Percentiles rank a stretch among this genome's conserved stretches.
phyloP scores from a whole-genome alignment of 768 basidiomycete species.

The Rhodotorula taiwanensis region DNA sequence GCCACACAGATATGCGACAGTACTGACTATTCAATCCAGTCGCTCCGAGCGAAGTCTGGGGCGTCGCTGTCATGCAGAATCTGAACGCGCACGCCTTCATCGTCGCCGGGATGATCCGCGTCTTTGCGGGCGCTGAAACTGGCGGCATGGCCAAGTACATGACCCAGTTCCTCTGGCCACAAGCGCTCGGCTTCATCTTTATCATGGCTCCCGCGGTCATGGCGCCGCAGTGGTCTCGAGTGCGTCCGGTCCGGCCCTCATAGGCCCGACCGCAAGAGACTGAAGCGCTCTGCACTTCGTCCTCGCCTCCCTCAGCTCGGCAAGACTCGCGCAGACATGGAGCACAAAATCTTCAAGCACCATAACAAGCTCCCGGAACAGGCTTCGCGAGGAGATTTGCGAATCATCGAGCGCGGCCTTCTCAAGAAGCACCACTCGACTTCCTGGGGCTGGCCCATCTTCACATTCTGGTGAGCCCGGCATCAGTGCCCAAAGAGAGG shows the following conservation, averaged over 20 bases:
- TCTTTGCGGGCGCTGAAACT: neutral
- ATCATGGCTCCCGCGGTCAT: slow-evolving; percentile 11
- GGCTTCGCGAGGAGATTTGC: neutral
- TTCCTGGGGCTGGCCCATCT: neutral
- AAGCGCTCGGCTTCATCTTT: slow-evolving; percentile 6
- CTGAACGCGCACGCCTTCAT: slow-evolving; percentile 11
- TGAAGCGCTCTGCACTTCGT: no score
- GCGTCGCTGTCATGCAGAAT: slow-evolving; percentile 4
- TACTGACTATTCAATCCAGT: neutral
- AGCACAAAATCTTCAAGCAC: neutral
- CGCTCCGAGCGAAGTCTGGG: neutral
- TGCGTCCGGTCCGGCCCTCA: neutral
- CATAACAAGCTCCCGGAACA: neutral
- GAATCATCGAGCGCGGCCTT: neutral
- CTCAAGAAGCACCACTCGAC: neutral
- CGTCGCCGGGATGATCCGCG: neutral
- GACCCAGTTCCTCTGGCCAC: slow-evolving; percentile 14
- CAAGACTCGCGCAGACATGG: neutral
- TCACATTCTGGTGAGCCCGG: neutral
- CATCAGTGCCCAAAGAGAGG: neutral
- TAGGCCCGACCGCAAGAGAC: no score
- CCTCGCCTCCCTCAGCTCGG: no score
- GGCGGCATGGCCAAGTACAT: slow-evolving; percentile 10
- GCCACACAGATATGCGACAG: neutral
- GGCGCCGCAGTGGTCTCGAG: slow-evolving; percentile 2